Evolutionary conservation across 2,329 filamentous ascomycete genomes (phyloP), one percentile per base, ranked within the genome.

Genomic region (Paramyrothecium sp.): DNA sequence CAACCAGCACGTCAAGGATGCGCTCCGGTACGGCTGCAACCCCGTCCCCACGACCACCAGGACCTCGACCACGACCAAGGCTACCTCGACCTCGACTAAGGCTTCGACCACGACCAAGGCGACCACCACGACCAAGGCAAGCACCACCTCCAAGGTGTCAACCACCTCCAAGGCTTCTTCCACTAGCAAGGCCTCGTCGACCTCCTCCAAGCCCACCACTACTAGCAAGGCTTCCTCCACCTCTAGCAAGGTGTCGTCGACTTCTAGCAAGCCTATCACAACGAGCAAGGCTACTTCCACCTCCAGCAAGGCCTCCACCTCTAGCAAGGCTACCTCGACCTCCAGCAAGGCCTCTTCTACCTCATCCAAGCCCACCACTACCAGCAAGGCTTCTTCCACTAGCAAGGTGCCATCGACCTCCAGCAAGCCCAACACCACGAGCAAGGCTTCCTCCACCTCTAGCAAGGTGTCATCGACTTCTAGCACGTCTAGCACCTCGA

Each of bases 1-100:
- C 59, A 69, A 75, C 58, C 60, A 76, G 51, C 65, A 71, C 47
- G 68, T 73, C 26, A 61, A 72, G 23, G 72, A 76, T 47, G 72
- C 73, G 11, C 67, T 79, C 51, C 56, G 67, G 57, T 73, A 72
- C 51, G 75, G 72, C 51, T 76, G 74, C 56, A 65, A 66, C 38
- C 56, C 65, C 10, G 63, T 67, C 11, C 64, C 68, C 23, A 65
- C 64, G 22, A 57, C 62, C 23, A 65, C 63, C 17, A 63, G 66
- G 17, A 64, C 63, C 47, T 54, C 58, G 21, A 58, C 63, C 33
- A 61, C 61, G 21, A 61, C 61, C 30, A 62, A 62, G 47, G 63
- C 56, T 49, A 53, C 20, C 20, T 20, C 54, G 21, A 51, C 56
- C 11, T 47, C 55, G 10, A 52, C 58, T 23, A 58, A 56, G 30